These are phyloP conservation scores for Extremus antarcticus DNA, from an alignment of 495 filamentous ascomycete species.

Conservation along the genomic window DNA sequence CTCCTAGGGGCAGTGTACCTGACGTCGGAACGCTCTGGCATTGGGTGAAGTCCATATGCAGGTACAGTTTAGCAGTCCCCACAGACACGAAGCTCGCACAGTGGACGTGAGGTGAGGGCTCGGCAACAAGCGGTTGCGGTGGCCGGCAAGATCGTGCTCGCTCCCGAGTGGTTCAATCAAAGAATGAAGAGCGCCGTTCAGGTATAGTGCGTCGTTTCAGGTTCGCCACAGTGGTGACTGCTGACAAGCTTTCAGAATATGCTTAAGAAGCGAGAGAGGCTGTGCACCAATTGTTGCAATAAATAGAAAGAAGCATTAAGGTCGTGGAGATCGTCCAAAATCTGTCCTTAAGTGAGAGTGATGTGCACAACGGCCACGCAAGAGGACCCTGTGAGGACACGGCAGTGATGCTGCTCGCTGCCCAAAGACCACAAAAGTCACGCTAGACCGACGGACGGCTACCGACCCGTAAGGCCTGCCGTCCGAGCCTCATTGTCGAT, in stretches of 20 bases:
- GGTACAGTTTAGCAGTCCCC: conserved; percentile 13
- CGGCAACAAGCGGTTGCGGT: not conserved
- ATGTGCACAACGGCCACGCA: not conserved
- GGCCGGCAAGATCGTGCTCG: not conserved
- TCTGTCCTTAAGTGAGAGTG: not conserved
- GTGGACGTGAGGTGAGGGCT: not conserved
- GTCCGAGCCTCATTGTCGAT: too few relatives aligned
- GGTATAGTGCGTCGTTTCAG: conserved; percentile 10
- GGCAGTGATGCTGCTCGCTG: not conserved
- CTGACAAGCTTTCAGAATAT: conserved; percentile 12
- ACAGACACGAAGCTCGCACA: not conserved
- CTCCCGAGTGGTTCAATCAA: not conserved
- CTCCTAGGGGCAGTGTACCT: conserved; percentile 2
- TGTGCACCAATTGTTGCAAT: conserved; percentile 16
- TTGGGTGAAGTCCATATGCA: conserved; percentile 9
- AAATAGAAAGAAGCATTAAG: conserved; percentile 6
- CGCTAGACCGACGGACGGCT: not conserved
- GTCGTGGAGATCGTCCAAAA: not conserved
- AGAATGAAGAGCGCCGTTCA: not conserved
- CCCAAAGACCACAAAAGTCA: not conserved
- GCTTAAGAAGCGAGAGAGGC: conserved; percentile 20
- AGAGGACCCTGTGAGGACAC: not conserved
- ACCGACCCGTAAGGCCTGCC: not conserved
- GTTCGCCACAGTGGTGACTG: conserved; percentile 18
- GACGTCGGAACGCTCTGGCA: conserved; percentile 3